Evolutionary conservation across 2,329 filamentous ascomycete species (phyloP).

Genomic region (Gyromitra esculenta): DNA sequence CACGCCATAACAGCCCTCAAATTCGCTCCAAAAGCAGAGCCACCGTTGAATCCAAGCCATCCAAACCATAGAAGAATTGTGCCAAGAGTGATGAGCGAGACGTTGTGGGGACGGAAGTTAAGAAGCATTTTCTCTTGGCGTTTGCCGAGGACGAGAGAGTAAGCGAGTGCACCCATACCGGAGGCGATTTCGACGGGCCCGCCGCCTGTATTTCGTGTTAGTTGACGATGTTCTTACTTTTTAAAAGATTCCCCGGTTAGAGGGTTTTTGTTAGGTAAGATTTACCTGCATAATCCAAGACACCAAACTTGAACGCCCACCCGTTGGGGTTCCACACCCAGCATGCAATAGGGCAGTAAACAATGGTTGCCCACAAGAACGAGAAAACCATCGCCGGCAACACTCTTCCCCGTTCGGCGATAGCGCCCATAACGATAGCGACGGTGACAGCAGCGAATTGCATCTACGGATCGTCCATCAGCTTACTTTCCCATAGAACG

Average conservation of each 20-base stretch:
- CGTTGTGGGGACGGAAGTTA: constrained; percentile 99
- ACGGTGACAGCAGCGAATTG: constrained; percentile 96
- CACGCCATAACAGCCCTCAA: constrained; percentile 93
- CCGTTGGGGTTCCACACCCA: constrained; percentile 97
- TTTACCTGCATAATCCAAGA: constrained; percentile 85
- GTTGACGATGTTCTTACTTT: neutral
- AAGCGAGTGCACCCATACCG: constrained; percentile 90
- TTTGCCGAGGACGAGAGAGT: constrained; percentile 93
- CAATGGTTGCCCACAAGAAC: constrained; percentile 95
- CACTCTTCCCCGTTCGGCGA: constrained; percentile 91
- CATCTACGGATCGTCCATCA: constrained; percentile 69
- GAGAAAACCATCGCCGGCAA: constrained; percentile 94
- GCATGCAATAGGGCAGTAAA: constrained; percentile 96
- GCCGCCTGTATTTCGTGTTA: constrained; percentile 66
- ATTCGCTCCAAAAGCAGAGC: constrained; percentile 92
- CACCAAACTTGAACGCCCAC: constrained; percentile 89
- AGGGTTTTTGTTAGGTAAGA: constrained; percentile 42
- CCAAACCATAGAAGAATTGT: constrained; percentile 98
- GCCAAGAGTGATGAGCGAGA: constrained; percentile 93
- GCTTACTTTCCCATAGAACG: neutral
- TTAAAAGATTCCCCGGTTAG: neutral
- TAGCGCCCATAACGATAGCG: constrained; percentile 88
- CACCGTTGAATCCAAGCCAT: constrained; percentile 98
- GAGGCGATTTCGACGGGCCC: constrained; percentile 97
- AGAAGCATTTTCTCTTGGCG: constrained; percentile 99